phyloP scores from a whole-genome alignment of 2,329 filamentous ascomycete species.

The Thelonectria rubi region DNA sequence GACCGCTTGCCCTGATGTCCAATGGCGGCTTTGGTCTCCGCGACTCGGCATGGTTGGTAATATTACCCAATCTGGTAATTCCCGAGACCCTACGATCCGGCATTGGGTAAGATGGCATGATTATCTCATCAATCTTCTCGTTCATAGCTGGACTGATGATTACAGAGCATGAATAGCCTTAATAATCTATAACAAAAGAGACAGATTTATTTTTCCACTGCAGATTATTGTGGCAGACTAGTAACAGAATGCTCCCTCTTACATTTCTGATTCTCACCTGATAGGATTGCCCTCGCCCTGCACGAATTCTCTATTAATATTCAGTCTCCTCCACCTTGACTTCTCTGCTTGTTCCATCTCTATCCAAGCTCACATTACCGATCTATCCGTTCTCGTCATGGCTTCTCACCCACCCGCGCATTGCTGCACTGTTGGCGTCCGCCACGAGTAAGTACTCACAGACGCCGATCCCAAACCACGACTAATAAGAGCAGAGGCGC shows the following conservation, averaged over 20 bases:
- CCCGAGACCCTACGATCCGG: neutral
- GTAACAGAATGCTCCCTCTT: too few relatives aligned
- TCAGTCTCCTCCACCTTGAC: too few relatives aligned
- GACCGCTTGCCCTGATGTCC: too few relatives aligned
- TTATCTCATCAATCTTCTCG: neutral
- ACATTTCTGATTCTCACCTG: too few relatives aligned
- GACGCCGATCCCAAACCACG: neutral
- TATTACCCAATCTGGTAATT: constrained; percentile 2
- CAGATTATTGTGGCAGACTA: too few relatives aligned
- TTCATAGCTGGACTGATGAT: neutral
- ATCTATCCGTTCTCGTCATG: constrained; percentile 1
- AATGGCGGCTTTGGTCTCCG: too few relatives aligned
- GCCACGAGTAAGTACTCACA: constrained; percentile 7
- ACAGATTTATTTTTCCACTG: too few relatives aligned
- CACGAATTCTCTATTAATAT: too few relatives aligned
- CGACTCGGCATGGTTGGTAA: neutral
- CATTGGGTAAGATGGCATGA: neutral
- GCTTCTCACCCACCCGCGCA: constrained; percentile 14
- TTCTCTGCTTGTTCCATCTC: too few relatives aligned
- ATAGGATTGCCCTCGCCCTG: too few relatives aligned
- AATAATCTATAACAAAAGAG: too few relatives aligned
- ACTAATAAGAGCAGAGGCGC: constrained; percentile 10
- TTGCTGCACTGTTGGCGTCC: constrained; percentile 17
- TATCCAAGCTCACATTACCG: neutral
- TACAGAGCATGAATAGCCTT: too few relatives aligned